phyloP scores from a whole-genome alignment of 805 yeast species.

The Blastobotrys mokoenaii region DNA sequence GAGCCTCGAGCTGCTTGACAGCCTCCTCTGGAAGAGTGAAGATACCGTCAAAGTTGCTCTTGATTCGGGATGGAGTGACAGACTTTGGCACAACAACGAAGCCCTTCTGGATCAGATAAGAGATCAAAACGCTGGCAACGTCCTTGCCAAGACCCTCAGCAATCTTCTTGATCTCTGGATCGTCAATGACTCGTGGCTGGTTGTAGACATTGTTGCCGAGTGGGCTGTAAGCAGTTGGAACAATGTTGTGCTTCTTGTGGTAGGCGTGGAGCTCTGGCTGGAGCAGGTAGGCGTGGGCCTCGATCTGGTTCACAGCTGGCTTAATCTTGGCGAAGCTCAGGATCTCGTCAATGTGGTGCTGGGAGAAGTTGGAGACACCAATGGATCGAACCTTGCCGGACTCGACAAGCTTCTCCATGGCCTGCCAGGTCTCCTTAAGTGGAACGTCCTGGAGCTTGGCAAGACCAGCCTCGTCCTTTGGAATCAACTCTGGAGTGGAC shows the following conservation, averaged over 20 bases:
- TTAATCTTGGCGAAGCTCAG: conserved; percentile 35
- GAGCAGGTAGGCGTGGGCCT: conserved; percentile 44
- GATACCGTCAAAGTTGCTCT: conserved; percentile 33
- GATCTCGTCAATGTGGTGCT: conserved; percentile 50
- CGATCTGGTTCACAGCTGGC: conserved; percentile 69
- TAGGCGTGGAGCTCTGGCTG: conserved; percentile 36
- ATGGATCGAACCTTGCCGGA: conserved; percentile 51
- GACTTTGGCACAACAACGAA: conserved; percentile 74
- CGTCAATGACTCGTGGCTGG: conserved; percentile 34
- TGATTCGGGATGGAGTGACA: conserved; percentile 54
- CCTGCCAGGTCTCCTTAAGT: conserved; percentile 40
- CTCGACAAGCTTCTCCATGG: conserved; percentile 45
- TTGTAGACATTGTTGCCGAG: conserved; percentile 5
- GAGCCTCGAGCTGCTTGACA: conserved; percentile 21
- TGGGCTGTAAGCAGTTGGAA: conserved; percentile 56
- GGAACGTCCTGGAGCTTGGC: conserved; percentile 11
- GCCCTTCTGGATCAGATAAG: conserved; percentile 76
- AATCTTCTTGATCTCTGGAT: conserved; percentile 42
- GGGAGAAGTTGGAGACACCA: conserved; percentile 74
- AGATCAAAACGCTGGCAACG: conserved; percentile 57
- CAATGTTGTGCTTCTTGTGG: conserved; percentile 38
- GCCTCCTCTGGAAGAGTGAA: conserved; percentile 38
- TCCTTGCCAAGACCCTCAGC: conserved; percentile 45
- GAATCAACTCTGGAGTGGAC: conserved; percentile 24
- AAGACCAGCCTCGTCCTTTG: conserved; percentile 24